These are phyloP conservation scores for Hymenochaete sp. DNA, from an alignment of 1,284 basidiomycete genomes.

Conservation along the genomic window DNA sequence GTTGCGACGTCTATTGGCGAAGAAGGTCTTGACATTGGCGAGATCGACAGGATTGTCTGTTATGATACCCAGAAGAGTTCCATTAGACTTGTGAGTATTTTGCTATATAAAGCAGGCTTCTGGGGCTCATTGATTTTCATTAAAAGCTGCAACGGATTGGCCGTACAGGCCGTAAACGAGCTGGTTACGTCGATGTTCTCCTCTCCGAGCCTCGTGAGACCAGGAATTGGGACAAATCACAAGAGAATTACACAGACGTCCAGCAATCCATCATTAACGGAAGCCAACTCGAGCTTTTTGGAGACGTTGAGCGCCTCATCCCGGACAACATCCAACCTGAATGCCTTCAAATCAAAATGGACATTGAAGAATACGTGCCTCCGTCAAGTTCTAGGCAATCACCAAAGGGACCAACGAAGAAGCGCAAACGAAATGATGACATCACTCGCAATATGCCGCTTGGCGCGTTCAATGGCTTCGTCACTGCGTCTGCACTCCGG, in stretches of 20 bases:
- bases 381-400: constrained; percentile 21
- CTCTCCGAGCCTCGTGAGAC: constrained; percentile 91
- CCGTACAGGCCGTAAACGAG: constrained; percentile 89
- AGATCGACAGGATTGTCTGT: constrained; percentile 95
- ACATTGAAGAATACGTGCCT: constrained; percentile 57
- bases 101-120: not conserved
- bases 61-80: constrained; percentile 97
- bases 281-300: constrained; percentile 83
- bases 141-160: constrained; percentile 89
- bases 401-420: constrained; percentile 36
- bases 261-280: constrained; percentile 85
- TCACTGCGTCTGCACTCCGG: constrained; percentile 49
- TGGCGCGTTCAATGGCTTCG: constrained; percentile 55
- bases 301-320: constrained; percentile 82
- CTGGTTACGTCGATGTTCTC: constrained; percentile 88
- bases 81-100: constrained; percentile 78
- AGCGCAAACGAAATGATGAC: constrained; percentile 65
- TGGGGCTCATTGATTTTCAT: constrained; percentile 6
- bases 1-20: constrained; percentile 98
- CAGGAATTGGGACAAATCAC: constrained; percentile 84
- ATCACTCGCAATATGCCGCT: constrained; percentile 55
- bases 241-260: constrained; percentile 81
- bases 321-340: constrained; percentile 72
- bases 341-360: constrained; percentile 76
- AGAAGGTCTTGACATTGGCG: constrained; percentile 98